These are phyloP conservation scores for Beta macrorhiza DNA, from an alignment of 179 eudicot species.

Conservation along the genomic window DNA sequence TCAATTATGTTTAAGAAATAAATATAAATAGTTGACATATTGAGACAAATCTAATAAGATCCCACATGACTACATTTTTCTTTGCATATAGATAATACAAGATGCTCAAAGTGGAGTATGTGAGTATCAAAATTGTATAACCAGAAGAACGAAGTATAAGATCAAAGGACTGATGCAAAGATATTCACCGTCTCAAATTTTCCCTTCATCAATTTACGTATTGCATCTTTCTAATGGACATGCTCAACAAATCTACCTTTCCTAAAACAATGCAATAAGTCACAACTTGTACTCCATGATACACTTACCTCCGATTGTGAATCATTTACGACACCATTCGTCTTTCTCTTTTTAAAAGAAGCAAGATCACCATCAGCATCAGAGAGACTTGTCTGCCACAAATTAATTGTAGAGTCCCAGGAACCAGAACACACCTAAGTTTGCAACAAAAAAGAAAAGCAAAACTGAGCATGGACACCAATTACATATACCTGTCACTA, in stretches of 20 bases:
- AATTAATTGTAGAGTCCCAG: slow-evolving; percentile 83
- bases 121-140: too few species aligned
- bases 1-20: too few species aligned
- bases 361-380: slow-evolving; percentile 51
- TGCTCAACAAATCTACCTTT: background rate
- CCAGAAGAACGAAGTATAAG: too few species aligned
- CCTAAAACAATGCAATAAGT: background rate
- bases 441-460: slow-evolving; percentile 10
- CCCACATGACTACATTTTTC: too few species aligned
- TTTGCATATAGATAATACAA: too few species aligned
- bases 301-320: slow-evolving; percentile 60
- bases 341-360: slow-evolving; percentile 80
- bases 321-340: slow-evolving; percentile 44
- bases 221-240: background rate
- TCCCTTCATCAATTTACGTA: background rate
- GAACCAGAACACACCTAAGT: slow-evolving; percentile 87
- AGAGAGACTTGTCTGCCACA: slow-evolving; percentile 69
- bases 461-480: slow-evolving; percentile 8
- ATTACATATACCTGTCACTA: background rate
- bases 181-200: too few species aligned
- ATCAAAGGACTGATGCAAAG: too few species aligned
- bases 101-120: too few species aligned
- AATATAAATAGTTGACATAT: too few species aligned
- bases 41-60: too few species aligned
- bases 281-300: background rate